Evolutionary conservation across 2,329 filamentous ascomycete species (phyloP), one percentile per base, ranked within the genome.

Genomic region (Penicillium fuscoglaucum): DNA sequence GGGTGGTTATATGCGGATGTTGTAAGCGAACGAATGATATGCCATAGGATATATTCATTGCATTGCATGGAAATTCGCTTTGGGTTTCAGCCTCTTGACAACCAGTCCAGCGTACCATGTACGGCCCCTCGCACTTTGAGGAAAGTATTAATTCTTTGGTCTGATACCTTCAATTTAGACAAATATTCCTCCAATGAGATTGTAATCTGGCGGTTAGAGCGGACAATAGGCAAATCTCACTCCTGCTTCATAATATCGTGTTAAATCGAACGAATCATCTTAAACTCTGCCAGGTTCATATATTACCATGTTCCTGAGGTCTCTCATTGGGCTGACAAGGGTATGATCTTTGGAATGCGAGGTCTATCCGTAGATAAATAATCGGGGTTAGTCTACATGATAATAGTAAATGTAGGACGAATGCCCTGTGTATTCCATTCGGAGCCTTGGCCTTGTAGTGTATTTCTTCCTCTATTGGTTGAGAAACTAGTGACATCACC

Each of bases 401-500:
- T 17, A 15, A 35, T 21, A 13, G 39, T 24, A 24, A 26, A n/a
- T 24, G 39, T 52, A 35, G 19, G 6, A 33, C 26, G 7, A 41
- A 26, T 45, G 39, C 21, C 15, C 28, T 26, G 15, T 40, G 19
- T 17, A 31, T 28, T 19, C 17, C 15, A 19, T 21, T 21, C 10
- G 15, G 26, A 29, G n/a, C 26, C n/a, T 29, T 41, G n/a, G n/a
- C 26, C 13, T 31, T 8, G 29, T 12, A 1, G 12, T 33, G 31
- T 15, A 33, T 33, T 13, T 33, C 31, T 13, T n/a, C 26, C 9
- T 41, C 26, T 45, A 45, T 45, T 47, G 5, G 41, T 10, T 10
- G n/a, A 33, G 37, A 44, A 21, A 48, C 17, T 17, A n/a, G 43
- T 48, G 33, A 48, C 41, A 54, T 54, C 43, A 40, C 52, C 41